Conservation (phyloP, 2,329 filamentous ascomycete genomes). For the Trichoderma asperellum region DNA sequence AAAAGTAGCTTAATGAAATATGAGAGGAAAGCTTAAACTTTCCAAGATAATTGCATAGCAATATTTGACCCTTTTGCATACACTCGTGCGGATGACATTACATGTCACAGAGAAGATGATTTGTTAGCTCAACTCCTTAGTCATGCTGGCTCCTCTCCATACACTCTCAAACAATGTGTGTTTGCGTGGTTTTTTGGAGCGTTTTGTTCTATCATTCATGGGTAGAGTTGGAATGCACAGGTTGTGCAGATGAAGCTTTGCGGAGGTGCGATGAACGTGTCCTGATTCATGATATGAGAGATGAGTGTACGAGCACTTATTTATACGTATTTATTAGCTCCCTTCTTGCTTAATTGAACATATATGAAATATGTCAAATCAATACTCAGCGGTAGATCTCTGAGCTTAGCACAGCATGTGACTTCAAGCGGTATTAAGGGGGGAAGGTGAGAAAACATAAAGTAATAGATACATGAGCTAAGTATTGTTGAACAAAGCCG, state of each 20-base stretch:
- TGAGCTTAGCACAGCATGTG: neutral
- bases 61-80: neutral
- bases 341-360: neutral
- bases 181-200: no score
- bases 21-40: neutral
- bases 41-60: neutral
- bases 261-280: neutral
- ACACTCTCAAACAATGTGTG: no score
- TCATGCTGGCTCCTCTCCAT: no score
- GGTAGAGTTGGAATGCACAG: no score
- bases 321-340: neutral
- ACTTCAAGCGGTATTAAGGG: neutral
- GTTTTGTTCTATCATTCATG: no score
- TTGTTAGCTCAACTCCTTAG: no score
- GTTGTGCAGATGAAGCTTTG: no score
- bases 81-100: neutral
- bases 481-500: neutral
- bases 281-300: neutral
- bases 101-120: no score
- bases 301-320: neutral
- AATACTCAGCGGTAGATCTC: neutral
- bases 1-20: neutral
- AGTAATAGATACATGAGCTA: neutral
- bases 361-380: accelerated
- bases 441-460: neutral